Base-by-base conservation (phyloP, 768 basidiomycete species). In the Strobilomyces confusus region DNA sequence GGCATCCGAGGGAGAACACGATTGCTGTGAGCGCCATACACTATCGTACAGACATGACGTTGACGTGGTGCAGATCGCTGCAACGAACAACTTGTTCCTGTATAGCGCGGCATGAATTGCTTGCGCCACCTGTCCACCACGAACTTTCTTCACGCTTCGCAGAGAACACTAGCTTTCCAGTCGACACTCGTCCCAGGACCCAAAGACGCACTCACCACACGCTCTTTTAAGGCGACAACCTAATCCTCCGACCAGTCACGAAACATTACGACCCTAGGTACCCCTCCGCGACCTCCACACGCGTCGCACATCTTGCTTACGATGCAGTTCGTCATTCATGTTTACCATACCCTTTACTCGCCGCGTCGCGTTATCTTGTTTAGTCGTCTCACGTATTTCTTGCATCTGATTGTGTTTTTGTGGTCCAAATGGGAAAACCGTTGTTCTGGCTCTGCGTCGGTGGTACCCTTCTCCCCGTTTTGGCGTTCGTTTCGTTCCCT, bases 1-100 rank as follows among this genome's bases (percentile, higher is more conserved):
- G 97, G 97, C 97, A 99, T 79, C 97, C 97, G 44, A 78, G 84
- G 69, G 97, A 99, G 78, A 93, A 95, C 72, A 98, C 95, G 43
- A 98, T 99, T 68, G 95, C 95, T 63, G 93, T 95, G 63, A 66
- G 90, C 79, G 7, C 36, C 38, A 22, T 50, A 44, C 26, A 29
- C 36, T 14, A 17, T 17, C n/a, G 22, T 13, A 5, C n/a, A n/a
- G 40, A 47, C n/a, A 5, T 13, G 19, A 32, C 9, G 41, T 51
- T 66, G 36, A 66, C 37, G 11, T 44, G 22, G 15, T 34, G 13
- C 61, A 95, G 92, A 95, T 98, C 68, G 94, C 94, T 47, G 94
- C 94, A 40, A 98, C 94, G 63, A 71, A 70, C 65, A 72, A 71
- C 48, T 22, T 69, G 59, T 69, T 69, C 58, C 65, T 69, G 30